A percentile compares a stretch with the other conserved stretches of the same genome.
phyloP scores from a whole-genome alignment of 1,139 yeast genomes.

The Suhomyces wounanorum region DNA sequence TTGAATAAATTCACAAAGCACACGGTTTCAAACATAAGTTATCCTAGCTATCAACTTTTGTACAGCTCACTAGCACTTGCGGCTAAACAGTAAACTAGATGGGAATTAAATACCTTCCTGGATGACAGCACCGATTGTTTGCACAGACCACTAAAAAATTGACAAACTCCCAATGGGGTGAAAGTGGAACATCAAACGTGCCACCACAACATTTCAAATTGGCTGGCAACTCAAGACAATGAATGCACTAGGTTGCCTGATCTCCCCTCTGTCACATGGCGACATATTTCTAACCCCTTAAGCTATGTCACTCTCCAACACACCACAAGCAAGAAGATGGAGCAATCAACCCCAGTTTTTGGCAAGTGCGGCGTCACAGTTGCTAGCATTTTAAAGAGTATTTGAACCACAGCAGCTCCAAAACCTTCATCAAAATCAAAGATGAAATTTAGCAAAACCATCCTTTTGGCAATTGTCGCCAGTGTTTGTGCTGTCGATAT shows the following conservation, averaged over 20 bases:
- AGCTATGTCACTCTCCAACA: neutral
- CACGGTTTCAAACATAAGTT: too few species aligned
- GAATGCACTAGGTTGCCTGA: neutral
- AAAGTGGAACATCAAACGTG: neutral
- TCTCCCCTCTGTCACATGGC: neutral
- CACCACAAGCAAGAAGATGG: constrained; percentile 5
- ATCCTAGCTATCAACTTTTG: too few species aligned
- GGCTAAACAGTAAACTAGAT: too few species aligned
- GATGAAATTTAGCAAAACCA: constrained; percentile 5
- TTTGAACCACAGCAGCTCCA: neutral
- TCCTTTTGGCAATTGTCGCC: constrained; percentile 7
- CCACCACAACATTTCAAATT: neutral
- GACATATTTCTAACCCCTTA: neutral
- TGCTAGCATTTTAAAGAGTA: constrained; percentile 6
- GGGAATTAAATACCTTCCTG: too few species aligned
- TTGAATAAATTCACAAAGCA: too few species aligned
- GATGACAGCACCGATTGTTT: too few species aligned
- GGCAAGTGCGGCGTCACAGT: constrained; percentile 8
- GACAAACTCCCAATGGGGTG: neutral
- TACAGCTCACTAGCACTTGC: too few species aligned
- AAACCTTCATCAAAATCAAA: neutral
- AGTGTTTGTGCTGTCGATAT: constrained; percentile 13
- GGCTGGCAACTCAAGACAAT: neutral
- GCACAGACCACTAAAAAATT: neutral
- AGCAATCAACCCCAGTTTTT: constrained; percentile 5